A percentile compares a stretch with the other conserved stretches of the same genome.
These are phyloP conservation scores for Fistulifera pelliculosa DNA, from an alignment of 108 stramenopile genomes.

Conservation along the genomic window DNA sequence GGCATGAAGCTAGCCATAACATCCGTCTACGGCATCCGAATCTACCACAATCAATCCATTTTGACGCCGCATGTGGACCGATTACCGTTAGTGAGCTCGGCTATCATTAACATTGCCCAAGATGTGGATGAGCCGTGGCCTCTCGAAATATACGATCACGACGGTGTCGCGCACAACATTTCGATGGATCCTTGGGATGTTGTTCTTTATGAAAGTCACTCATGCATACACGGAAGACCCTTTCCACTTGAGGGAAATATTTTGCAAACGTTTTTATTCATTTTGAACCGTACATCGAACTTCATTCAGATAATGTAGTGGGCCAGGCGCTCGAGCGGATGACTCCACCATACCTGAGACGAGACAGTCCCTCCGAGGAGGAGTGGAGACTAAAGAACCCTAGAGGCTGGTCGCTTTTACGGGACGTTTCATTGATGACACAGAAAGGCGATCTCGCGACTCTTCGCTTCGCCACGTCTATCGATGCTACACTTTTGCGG, in stretches of 20 bases:
- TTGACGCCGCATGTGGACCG: conserved; percentile 85
- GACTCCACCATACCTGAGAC: conserved; percentile 46
- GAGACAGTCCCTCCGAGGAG: conserved; percentile 27
- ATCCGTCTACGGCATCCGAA: conserved; percentile 83
- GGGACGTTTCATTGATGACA: not conserved
- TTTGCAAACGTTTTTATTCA: conserved; percentile 40
- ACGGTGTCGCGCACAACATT: conserved; percentile 79
- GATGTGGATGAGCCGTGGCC: conserved; percentile 91
- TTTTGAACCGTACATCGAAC: conserved; percentile 52
- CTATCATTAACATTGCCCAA: conserved; percentile 77
- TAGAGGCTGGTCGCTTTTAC: conserved; percentile 27
- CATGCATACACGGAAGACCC: conserved; percentile 87
- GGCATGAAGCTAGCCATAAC: conserved; percentile 59
- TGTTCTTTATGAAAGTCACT: conserved; percentile 85
- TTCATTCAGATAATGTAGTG: conserved; percentile 13
- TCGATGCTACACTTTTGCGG: not conserved
- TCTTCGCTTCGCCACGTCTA: not conserved
- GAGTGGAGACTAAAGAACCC: conserved; percentile 22
- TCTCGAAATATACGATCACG: conserved; percentile 83
- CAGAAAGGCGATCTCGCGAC: conserved; percentile 3
- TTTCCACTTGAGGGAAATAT: conserved; percentile 70
- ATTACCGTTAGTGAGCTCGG: conserved; percentile 45
- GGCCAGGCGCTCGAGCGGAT: conserved; percentile 7
- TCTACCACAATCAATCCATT: conserved; percentile 65
- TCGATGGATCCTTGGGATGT: conserved; percentile 83